Conservation (phyloP, 495 filamentous ascomycete genomes). For the Penicillium turbatum region DNA sequence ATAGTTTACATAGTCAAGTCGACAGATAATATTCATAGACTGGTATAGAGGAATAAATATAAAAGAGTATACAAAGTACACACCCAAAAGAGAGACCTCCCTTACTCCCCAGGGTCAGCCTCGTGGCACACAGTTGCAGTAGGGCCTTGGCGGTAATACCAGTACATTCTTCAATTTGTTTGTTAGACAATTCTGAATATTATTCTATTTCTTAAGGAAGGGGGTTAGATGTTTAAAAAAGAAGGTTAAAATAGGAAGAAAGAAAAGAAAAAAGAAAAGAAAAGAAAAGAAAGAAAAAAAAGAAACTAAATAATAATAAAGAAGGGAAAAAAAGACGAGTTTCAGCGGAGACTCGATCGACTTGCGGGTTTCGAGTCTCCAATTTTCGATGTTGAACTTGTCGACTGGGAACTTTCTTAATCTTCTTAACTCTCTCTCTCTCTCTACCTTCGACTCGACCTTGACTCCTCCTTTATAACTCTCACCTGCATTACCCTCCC, state of each 20-base stretch:
- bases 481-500: background rate
- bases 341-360: conserved; percentile 7
- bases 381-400: background rate
- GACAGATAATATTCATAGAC: background rate
- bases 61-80: background rate
- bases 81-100: background rate
- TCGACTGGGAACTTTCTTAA: background rate
- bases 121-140: conserved; percentile 22
- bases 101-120: conserved; percentile 17
- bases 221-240: background rate
- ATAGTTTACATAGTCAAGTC: background rate
- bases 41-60: background rate
- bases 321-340: conserved; percentile 3
- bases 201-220: background rate
- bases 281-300: background rate
- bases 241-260: background rate
- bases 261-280: conserved; percentile 2
- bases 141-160: conserved; percentile 14
- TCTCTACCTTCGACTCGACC: background rate
- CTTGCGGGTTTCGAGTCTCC: conserved; percentile 8
- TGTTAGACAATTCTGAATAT: background rate
- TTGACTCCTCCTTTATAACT: background rate
- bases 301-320: background rate
- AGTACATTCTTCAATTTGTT: background rate
- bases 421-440: background rate